phyloP scores from a whole-genome alignment of 306 rosid species.

The Cucurbita moschata region DNA sequence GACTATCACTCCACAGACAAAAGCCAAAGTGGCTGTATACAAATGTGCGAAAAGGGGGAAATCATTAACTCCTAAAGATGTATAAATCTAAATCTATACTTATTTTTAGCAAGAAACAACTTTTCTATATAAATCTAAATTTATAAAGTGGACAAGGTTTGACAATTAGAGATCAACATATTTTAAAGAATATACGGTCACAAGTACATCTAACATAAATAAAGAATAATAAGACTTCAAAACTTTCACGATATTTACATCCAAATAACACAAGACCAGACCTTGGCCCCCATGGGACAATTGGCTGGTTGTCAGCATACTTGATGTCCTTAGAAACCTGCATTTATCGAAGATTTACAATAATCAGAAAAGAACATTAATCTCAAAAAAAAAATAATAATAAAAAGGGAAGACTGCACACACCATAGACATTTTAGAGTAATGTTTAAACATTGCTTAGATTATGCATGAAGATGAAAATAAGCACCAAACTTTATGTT shows the following conservation, averaged over 20 bases:
- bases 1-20: neutral
- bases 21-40: neutral
- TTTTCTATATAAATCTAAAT: neutral
- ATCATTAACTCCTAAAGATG: neutral
- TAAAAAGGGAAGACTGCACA: neutral
- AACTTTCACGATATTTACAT: constrained; percentile 4
- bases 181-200: neutral
- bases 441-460: neutral
- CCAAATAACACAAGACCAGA: constrained; percentile 15
- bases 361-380: neutral
- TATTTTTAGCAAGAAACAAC: no score
- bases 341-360: constrained; percentile 2
- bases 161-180: neutral
- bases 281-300: constrained; percentile 99
- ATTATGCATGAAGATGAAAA: neutral
- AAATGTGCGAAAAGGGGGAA: neutral
- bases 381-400: neutral
- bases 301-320: constrained; percentile 93
- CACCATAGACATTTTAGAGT: neutral
- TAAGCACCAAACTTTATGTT: neutral
- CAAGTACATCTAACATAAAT: neutral
- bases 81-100: neutral
- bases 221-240: constrained; percentile 1
- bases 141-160: neutral
- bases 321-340: constrained; percentile 96